Evolutionary conservation across 108 stramenopile genomes (phyloP).

Genomic region (Cyclostephanos invisitatus): DNA sequence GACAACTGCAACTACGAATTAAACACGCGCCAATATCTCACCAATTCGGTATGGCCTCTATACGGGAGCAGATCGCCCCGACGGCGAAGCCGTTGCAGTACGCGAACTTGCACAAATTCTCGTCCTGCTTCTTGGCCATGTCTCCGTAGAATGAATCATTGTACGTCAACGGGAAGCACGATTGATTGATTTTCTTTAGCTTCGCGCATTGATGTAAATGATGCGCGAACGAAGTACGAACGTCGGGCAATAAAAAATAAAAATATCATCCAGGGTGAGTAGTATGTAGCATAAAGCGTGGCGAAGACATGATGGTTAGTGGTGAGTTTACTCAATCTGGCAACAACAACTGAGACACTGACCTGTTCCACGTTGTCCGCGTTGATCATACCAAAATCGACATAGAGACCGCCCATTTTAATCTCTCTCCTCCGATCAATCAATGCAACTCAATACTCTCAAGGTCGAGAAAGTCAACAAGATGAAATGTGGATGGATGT

Average conservation of each 20-base stretch:
- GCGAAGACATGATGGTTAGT: not conserved
- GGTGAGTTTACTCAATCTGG: constrained; percentile 1
- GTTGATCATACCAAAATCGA: constrained; percentile 79
- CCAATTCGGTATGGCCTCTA: constrained; percentile 56
- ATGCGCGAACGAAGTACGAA: constrained; percentile 1
- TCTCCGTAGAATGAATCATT: constrained; percentile 89
- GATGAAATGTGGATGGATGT: not conserved
- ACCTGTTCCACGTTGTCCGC: constrained; percentile 81
- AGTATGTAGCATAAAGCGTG: not conserved
- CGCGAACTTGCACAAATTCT: constrained; percentile 81
- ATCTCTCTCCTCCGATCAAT: not conserved
- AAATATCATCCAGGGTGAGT: not conserved
- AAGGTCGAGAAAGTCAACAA: not conserved
- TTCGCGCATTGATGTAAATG: constrained; percentile 10
- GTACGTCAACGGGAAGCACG: constrained; percentile 92
- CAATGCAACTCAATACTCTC: not conserved
- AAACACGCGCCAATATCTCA: no score
- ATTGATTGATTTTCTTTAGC: constrained; percentile 75
- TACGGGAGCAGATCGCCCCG: constrained; percentile 80
- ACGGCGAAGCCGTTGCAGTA: constrained; percentile 88
- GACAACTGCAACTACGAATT: no score
- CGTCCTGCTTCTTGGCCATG: constrained; percentile 57
- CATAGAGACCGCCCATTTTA: constrained; percentile 24
- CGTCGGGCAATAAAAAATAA: not conserved
- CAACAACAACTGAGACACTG: constrained; percentile 7